A percentile compares a stretch with the other conserved stretches of the same genome.
Conservation (phyloP, 352 stramenopile species). For the Pythium rishiriense region DNA sequence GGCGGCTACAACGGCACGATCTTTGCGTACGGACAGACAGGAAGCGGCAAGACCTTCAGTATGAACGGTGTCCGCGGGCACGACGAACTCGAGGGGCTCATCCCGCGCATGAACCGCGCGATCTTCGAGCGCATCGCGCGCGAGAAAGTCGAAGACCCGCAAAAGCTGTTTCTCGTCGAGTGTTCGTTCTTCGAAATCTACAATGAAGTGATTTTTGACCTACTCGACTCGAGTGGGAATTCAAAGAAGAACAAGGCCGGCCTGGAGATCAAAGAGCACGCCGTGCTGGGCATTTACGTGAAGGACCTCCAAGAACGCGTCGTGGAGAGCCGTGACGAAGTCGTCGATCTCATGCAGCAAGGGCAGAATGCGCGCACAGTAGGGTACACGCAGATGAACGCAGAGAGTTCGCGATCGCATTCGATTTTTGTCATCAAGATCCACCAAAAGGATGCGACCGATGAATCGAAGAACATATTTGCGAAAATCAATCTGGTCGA, state of each 20-base stretch:
- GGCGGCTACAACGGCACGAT: slow-evolving; percentile 90
- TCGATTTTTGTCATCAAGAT: slow-evolving; percentile 96
- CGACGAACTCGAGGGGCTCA: slow-evolving; percentile 81
- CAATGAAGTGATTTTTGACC: slow-evolving; percentile 95
- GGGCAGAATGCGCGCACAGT: slow-evolving; percentile 69
- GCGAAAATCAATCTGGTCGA: slow-evolving; percentile 96
- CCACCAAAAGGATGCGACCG: slow-evolving; percentile 87
- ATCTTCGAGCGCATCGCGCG: slow-evolving; percentile 87
- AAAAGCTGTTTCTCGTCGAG: slow-evolving; percentile 89
- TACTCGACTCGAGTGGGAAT: slow-evolving; percentile 88
- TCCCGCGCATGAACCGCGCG: slow-evolving; percentile 89
- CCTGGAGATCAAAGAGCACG: slow-evolving; percentile 94
- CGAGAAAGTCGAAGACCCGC: slow-evolving; percentile 59
- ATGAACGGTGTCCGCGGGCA: slow-evolving; percentile 77
- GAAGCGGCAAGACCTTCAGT: slow-evolving; percentile 88
- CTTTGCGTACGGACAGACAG: slow-evolving; percentile 88
- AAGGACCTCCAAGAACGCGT: slow-evolving; percentile 90
- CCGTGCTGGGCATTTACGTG: slow-evolving; percentile 94
- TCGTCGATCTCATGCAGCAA: slow-evolving; percentile 79
- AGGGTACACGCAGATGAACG: slow-evolving; percentile 93
- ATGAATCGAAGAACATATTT: slow-evolving; percentile 87
- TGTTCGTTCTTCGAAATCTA: slow-evolving; percentile 97
- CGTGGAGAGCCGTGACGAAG: slow-evolving; percentile 85
- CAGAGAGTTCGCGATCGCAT: slow-evolving; percentile 92
- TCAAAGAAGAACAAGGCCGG: slow-evolving; percentile 86